Percentiles rank a stretch among this genome's conserved stretches.
These are phyloP conservation scores for Capsella rubella DNA, from an alignment of 441 rosid genomes.

Conservation along the genomic window DNA sequence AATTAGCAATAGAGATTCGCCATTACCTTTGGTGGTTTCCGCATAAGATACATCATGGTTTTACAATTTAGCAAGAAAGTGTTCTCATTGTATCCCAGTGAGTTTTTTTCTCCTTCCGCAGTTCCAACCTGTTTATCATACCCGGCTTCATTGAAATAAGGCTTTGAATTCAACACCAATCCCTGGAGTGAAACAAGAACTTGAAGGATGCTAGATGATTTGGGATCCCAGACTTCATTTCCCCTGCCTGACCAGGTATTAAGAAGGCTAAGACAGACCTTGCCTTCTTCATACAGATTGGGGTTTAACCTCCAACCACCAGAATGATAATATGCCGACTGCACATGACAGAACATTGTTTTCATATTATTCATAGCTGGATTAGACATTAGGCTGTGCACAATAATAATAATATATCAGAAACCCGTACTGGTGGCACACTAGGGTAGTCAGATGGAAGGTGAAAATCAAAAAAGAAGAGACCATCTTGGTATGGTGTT, in stretches of 20 bases:
- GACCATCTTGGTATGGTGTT: conserved; percentile 99
- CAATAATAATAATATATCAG: conserved; percentile 2
- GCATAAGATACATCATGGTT: conserved; percentile 91
- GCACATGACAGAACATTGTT: conserved; percentile 45
- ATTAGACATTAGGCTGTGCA: conserved; percentile 1
- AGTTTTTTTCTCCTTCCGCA: conserved; percentile 98
- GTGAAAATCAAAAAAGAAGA: conserved; percentile 96
- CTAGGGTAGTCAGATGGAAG: conserved; percentile 89
- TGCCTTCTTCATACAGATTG: conserved; percentile 93
- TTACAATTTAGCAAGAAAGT: conserved; percentile 93
- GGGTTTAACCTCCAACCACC: conserved; percentile 99
- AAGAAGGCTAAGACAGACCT: conserved; percentile 97
- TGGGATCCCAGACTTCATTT: conserved; percentile 98
- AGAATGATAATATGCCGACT: conserved; percentile 95
- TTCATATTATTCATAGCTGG: conserved; percentile 18
- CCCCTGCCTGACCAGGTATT: conserved; percentile 98
- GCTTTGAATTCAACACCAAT: conserved; percentile 88
- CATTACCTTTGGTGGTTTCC: conserved; percentile 88
- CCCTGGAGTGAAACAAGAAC: conserved; percentile 98
- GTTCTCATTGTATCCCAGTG: conserved; percentile 92
- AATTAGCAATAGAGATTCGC: conserved; percentile 26
- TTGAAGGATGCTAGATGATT: conserved; percentile 96
- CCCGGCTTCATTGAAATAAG: conserved; percentile 99
- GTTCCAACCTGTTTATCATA: conserved; percentile 96
- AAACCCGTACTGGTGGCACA: conserved; percentile 83